phyloP scores from a whole-genome alignment of 768 basidiomycete species.

The Amanita molliuscula region DNA sequence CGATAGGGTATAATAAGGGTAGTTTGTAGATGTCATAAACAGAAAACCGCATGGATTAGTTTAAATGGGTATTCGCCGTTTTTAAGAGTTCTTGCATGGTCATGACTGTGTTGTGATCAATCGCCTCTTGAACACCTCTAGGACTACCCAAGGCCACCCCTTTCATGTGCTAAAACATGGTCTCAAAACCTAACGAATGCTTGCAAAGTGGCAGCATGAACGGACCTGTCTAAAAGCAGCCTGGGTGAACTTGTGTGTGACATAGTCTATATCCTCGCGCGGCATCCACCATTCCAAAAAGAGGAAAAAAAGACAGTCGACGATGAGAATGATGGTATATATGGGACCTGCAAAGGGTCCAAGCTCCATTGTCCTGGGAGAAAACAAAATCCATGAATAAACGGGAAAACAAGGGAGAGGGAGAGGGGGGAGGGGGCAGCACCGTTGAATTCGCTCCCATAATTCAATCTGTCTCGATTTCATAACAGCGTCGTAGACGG shows the following conservation, averaged over 20 bases:
- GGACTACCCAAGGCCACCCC: constrained; percentile 1
- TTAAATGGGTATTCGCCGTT: constrained; percentile 1
- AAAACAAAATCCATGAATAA: not conserved
- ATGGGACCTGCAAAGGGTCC: constrained; percentile 82
- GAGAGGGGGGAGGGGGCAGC: not conserved
- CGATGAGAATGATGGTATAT: constrained; percentile 77
- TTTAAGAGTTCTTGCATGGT: constrained; percentile 2
- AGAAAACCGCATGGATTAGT: too few relatives aligned
- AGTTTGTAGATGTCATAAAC: constrained; percentile 1
- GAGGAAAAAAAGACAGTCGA: constrained; percentile 82
- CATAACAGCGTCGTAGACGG: constrained; percentile 68
- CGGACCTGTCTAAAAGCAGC: constrained; percentile 25
- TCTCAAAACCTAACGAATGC: not conserved
- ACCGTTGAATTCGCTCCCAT: constrained; percentile 75
- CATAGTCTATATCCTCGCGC: constrained; percentile 65
- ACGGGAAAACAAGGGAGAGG: not conserved
- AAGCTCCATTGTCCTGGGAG: constrained; percentile 56
- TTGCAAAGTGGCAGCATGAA: not conserved
- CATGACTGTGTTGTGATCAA: not conserved
- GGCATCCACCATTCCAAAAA: constrained; percentile 83
- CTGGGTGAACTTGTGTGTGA: constrained; percentile 52
- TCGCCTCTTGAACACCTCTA: not conserved
- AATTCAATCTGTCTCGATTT: constrained; percentile 52
- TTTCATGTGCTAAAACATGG: constrained; percentile 1
- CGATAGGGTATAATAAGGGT: constrained; percentile 4